A percentile compares a stretch with the other conserved stretches of the same genome.
Evolutionary conservation across 2,329 filamentous ascomycete genomes (phyloP).

Genomic region (Orbilia oligospora): DNA sequence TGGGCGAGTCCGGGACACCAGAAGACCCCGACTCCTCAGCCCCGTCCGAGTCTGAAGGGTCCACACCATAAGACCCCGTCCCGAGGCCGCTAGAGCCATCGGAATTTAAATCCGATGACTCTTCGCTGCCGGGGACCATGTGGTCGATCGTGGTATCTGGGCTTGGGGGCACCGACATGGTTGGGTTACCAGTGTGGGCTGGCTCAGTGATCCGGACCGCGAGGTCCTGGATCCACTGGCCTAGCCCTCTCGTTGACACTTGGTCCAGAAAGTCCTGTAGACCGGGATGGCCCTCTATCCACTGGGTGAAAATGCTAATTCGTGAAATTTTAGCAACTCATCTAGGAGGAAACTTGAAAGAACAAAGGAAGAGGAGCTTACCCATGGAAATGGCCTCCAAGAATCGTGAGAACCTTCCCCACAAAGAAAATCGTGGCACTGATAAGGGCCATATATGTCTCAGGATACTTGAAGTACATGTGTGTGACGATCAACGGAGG

Average conservation of each 20-base stretch:
- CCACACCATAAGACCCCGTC: not conserved
- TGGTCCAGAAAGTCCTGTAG: constrained; percentile 7
- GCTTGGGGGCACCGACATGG: not conserved
- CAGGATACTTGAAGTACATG: constrained; percentile 16
- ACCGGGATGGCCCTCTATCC: constrained; percentile 10
- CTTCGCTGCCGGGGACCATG: not conserved
- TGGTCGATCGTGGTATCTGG: not conserved
- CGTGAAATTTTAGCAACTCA: not conserved
- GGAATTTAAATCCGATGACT: not conserved
- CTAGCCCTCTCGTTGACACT: not conserved
- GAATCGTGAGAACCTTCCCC: not conserved
- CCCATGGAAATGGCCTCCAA: constrained; percentile 12
- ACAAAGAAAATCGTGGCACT: constrained; percentile 2
- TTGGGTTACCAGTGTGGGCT: not conserved
- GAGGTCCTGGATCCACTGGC: constrained; percentile 24
- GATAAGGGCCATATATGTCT: not conserved
- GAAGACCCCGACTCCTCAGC: constrained; percentile 13
- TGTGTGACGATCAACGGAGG: constrained; percentile 6
- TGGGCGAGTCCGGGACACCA: constrained; percentile 4
- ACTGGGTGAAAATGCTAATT: not conserved
- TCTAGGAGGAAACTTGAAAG: not conserved
- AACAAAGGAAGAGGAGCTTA: not conserved
- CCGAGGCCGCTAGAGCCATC: not conserved
- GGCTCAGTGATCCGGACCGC: constrained; percentile 12
- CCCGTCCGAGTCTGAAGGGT: constrained; percentile 5